Evolutionary conservation across 768 basidiomycete genomes (phyloP).

Genomic region (Serpula lacrymans): DNA sequence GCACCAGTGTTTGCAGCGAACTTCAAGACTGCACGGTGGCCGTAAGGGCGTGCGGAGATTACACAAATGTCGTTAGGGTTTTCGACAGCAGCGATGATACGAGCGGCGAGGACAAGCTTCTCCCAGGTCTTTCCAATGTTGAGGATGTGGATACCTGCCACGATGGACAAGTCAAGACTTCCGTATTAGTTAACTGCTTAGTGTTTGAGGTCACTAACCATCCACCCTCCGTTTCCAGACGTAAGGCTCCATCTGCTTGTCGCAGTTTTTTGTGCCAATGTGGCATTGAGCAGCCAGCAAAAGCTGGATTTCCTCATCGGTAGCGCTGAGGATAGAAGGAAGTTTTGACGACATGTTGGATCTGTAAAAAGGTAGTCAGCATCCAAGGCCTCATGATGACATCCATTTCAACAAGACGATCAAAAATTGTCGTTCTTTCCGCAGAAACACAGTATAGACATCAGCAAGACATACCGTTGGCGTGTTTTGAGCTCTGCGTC

Average conservation of each 20-base stretch:
- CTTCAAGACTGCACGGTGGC: constrained; percentile 99
- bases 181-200: constrained; percentile 10
- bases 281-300: constrained; percentile 95
- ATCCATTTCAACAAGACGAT: constrained; percentile 33
- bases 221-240: constrained; percentile 96
- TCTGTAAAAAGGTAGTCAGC: constrained; percentile 28
- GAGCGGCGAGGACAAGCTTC: constrained; percentile 97
- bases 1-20: constrained; percentile 97
- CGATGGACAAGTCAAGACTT: constrained; percentile 3
- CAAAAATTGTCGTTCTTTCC: constrained; percentile 25
- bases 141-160: constrained; percentile 86
- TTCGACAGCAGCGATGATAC: constrained; percentile 95
- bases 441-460: constrained; percentile 9
- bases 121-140: constrained; percentile 99
- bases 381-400: constrained; percentile 5
- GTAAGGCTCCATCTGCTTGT: constrained; percentile 98
- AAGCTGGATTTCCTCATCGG: constrained; percentile 96
- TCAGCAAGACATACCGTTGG: constrained; percentile 36
- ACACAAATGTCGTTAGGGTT: constrained; percentile 98
- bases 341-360: constrained; percentile 78
- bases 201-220: constrained; percentile 52
- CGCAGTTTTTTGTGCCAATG: constrained; percentile 98
- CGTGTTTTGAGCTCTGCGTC: constrained; percentile 37
- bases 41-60: constrained; percentile 97
- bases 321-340: constrained; percentile 88